A percentile compares a stretch with the other conserved stretches of the same genome.
Evolutionary conservation across 1,284 basidiomycete species (phyloP).

Genomic region (Ustilago xerochloae): DNA sequence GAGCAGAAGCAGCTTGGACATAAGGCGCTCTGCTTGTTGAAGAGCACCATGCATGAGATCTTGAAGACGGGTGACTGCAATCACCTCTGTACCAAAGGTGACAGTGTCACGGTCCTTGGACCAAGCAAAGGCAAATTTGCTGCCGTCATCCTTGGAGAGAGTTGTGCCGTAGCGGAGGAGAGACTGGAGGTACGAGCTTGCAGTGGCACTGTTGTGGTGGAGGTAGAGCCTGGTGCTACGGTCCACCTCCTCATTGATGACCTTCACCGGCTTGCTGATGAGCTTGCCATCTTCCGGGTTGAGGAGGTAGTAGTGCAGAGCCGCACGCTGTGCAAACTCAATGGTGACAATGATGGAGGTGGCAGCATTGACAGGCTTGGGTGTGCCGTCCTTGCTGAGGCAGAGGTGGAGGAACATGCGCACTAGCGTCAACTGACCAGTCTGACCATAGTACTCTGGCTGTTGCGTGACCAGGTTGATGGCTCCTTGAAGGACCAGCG

Average conservation of each 20-base stretch:
- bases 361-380: not conserved
- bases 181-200: not conserved
- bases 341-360: not conserved
- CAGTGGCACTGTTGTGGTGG: not conserved
- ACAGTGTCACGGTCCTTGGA: not conserved
- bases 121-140: not conserved
- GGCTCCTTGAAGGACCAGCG: not conserved
- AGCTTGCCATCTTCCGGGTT: not conserved
- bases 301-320: not conserved
- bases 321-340: not conserved
- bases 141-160: not conserved
- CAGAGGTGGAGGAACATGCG: conserved; percentile 2
- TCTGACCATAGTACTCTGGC: not conserved
- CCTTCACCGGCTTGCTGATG: not conserved
- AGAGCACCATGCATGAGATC: not conserved
- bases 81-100: not conserved
- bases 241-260: not conserved
- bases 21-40: not conserved
- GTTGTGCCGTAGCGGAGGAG: not conserved
- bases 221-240: not conserved
- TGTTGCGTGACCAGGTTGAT: not conserved
- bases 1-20: not conserved
- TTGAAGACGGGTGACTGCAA: not conserved
- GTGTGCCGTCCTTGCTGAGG: not conserved
- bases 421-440: not conserved